Evolutionary conservation across 2,329 filamentous ascomycete species (phyloP).

Genomic region (Tolypocladium ovalisporum): DNA sequence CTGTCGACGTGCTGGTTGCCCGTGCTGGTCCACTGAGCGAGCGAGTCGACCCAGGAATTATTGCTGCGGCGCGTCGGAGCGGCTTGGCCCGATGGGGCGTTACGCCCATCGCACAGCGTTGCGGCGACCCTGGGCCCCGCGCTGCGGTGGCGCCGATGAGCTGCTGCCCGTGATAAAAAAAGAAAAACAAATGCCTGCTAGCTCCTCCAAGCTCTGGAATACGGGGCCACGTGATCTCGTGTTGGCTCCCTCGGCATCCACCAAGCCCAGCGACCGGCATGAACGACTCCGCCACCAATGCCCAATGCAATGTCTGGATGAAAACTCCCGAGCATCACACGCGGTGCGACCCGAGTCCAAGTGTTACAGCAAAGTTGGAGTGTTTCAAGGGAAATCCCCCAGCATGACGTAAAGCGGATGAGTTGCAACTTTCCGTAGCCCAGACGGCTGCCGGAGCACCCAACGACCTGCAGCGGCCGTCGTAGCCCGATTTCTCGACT

Average conservation of each 20-base stretch:
- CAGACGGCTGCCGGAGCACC: no score
- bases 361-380: not conserved
- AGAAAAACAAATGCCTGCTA: conserved; percentile 1
- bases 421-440: not conserved
- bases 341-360: not conserved
- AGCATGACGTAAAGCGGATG: not conserved
- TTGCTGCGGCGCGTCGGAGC: not conserved
- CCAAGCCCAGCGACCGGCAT: no score
- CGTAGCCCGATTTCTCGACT: no score
- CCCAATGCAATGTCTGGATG: not conserved
- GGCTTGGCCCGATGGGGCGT: not conserved
- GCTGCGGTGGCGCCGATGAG: not conserved
- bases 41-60: no score
- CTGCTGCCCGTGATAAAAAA: conserved; percentile 2
- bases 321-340: not conserved
- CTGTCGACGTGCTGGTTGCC: not conserved
- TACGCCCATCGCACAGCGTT: conserved; percentile 2
- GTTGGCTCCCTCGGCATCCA: conserved; percentile 9
- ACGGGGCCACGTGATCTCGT: conserved; percentile 18
- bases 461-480: no score
- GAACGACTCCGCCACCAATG: not conserved
- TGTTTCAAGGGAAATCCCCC: not conserved
- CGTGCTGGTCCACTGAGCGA: not conserved
- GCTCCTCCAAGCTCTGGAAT: not conserved
- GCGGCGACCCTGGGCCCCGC: not conserved